phyloP scores from a whole-genome alignment of 2,329 filamentous ascomycete species.

The Whalleya microplaca region DNA sequence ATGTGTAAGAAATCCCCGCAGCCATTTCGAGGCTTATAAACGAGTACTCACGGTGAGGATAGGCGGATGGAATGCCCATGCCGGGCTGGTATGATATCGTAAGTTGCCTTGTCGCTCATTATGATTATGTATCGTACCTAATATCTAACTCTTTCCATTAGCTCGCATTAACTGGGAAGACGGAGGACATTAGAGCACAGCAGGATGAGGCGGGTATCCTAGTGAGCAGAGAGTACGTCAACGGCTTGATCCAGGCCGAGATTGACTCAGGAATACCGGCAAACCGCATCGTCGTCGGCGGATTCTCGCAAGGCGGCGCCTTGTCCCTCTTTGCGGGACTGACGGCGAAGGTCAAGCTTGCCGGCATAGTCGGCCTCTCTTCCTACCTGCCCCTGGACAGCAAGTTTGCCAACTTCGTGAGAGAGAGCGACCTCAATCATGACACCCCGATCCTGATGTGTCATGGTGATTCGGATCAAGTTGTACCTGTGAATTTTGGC shows the following conservation, averaged over 20 bases:
- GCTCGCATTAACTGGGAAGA: conserved; percentile 32
- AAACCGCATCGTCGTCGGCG: conserved; percentile 82
- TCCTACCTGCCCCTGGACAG: conserved; percentile 75
- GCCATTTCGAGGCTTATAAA: background rate
- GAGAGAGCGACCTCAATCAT: conserved; percentile 64
- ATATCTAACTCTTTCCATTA: conserved; percentile 12
- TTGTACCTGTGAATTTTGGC: conserved; percentile 74
- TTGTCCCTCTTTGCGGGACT: conserved; percentile 82
- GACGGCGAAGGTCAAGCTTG: conserved; percentile 73
- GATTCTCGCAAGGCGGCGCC: conserved; percentile 86
- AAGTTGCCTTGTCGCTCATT: conserved; percentile 32
- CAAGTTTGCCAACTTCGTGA: conserved; percentile 62
- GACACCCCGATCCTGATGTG: conserved; percentile 86
- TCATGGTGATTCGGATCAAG: conserved; percentile 77
- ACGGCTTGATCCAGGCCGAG: conserved; percentile 78
- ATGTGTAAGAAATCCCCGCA: conserved; percentile 57
- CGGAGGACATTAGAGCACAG: conserved; percentile 35
- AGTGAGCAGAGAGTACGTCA: conserved; percentile 74
- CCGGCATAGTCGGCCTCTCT: conserved; percentile 85
- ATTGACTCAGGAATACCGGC: conserved; percentile 79
- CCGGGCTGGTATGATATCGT: conserved; percentile 88
- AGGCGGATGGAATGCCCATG: conserved; percentile 81
- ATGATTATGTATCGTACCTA: background rate
- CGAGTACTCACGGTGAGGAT: conserved; percentile 3
- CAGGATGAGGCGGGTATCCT: conserved; percentile 74